Percentiles rank a stretch among this genome's conserved stretches.
phyloP scores from a whole-genome alignment of 1,284 basidiomycete species.

The Moesziomyces sp. region DNA sequence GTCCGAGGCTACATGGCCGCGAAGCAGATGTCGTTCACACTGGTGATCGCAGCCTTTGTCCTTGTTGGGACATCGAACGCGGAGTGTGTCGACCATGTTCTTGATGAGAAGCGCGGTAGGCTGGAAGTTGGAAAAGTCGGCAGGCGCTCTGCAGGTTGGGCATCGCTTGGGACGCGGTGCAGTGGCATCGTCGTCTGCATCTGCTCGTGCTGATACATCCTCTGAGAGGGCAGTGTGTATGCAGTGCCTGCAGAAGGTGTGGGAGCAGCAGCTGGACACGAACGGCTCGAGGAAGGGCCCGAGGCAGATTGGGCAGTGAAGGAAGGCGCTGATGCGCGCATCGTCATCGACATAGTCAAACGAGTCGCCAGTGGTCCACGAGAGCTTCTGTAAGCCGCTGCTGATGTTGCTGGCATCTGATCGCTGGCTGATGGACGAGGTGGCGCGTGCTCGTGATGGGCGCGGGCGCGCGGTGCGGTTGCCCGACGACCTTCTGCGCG shows the following conservation, averaged over 20 bases:
- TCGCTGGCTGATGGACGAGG: slow-evolving; percentile 41
- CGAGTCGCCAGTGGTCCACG: slow-evolving; percentile 38
- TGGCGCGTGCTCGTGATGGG: slow-evolving; percentile 16
- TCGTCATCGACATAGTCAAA: slow-evolving; percentile 45
- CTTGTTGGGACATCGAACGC: slow-evolving; percentile 49
- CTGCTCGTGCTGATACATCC: neutral
- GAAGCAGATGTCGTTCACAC: slow-evolving; percentile 48
- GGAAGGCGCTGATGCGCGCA: slow-evolving; percentile 33
- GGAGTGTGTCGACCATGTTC: slow-evolving; percentile 58
- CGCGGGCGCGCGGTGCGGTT: slow-evolving; percentile 17
- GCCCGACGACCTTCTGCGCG: slow-evolving; percentile 29
- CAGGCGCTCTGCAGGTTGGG: slow-evolving; percentile 44
- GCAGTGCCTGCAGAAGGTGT: slow-evolving; percentile 55
- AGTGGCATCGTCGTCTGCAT: slow-evolving; percentile 4
- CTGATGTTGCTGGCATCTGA: slow-evolving; percentile 42
- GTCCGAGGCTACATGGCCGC: slow-evolving; percentile 27
- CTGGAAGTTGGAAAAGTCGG: slow-evolving; percentile 27
- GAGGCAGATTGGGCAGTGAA: slow-evolving; percentile 47
- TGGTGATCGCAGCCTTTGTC: slow-evolving; percentile 44
- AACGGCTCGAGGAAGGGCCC: slow-evolving; percentile 52
- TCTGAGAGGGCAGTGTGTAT: slow-evolving; percentile 40
- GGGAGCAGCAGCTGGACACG: slow-evolving; percentile 41
- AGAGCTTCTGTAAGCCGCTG: slow-evolving; percentile 27
- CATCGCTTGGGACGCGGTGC: slow-evolving; percentile 15
- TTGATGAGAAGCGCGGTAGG: slow-evolving; percentile 52